Percentiles rank a stretch among this genome's conserved stretches.
Evolutionary conservation across 2,329 filamentous ascomycete genomes (phyloP).

Genomic region (Zymoseptoria crescenta): DNA sequence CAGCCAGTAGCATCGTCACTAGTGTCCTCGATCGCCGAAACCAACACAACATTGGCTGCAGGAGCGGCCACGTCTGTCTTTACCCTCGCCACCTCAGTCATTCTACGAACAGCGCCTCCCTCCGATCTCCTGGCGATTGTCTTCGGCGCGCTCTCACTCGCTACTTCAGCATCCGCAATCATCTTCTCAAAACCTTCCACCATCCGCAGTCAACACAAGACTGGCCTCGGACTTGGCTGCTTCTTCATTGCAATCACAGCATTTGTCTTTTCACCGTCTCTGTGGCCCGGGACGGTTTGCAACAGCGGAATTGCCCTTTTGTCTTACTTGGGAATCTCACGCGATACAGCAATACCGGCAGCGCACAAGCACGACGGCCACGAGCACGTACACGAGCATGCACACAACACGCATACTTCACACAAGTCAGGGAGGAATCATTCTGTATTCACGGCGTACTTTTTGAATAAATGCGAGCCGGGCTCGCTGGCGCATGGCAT

Average conservation of each 20-base stretch:
- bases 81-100: conserved; percentile 31
- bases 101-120: conserved; percentile 28
- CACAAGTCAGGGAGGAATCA: conserved; percentile 40
- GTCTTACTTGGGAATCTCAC: conserved; percentile 33
- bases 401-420: conserved; percentile 23
- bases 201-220: conserved; percentile 32
- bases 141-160: conserved; percentile 36
- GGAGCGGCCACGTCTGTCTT: conserved; percentile 32
- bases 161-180: conserved; percentile 36
- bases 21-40: conserved; percentile 33
- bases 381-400: conserved; percentile 23
- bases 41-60: conserved; percentile 35
- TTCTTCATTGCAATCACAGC: conserved; percentile 26
- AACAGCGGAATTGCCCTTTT: conserved; percentile 30
- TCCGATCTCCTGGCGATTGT: conserved; percentile 29
- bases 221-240: conserved; percentile 29
- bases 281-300: conserved; percentile 29
- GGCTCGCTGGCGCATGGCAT: conserved; percentile 80
- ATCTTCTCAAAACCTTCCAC: conserved; percentile 36
- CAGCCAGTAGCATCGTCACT: conserved; percentile 23
- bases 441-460: conserved; percentile 62
- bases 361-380: conserved; percentile 25
- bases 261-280: conserved; percentile 29
- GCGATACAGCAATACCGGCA: conserved; percentile 31
- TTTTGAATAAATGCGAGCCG: conserved; percentile 61